phyloP scores from a whole-genome alignment of 2,329 filamentous ascomycete species.

The Neofusicoccum kwambonambiense region DNA sequence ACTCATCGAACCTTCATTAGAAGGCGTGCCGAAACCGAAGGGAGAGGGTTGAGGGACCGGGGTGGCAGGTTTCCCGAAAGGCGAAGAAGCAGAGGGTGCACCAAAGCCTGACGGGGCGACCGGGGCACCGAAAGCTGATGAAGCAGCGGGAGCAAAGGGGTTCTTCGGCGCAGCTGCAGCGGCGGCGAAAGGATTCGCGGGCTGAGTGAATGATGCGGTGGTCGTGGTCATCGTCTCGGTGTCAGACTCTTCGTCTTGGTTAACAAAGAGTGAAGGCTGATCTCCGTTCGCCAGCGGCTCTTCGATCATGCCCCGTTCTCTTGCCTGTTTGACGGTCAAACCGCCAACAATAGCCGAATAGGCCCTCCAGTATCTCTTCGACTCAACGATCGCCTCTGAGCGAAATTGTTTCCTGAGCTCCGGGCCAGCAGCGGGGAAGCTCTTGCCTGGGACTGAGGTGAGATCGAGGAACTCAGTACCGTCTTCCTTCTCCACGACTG shows the following conservation, averaged over 20 bases:
- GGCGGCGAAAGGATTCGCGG: background rate
- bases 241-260: slow-evolving; percentile 33
- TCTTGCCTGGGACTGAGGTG: slow-evolving; percentile 43
- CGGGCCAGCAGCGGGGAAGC: slow-evolving; percentile 29
- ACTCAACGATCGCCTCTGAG: slow-evolving; percentile 56
- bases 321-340: slow-evolving; percentile 53
- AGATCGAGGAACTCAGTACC: slow-evolving; percentile 54
- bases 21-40: slow-evolving; percentile 1
- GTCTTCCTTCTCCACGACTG: slow-evolving; percentile 47
- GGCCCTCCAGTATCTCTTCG: slow-evolving; percentile 56
- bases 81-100: background rate
- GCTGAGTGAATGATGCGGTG: background rate
- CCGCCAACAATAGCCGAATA: slow-evolving; percentile 59
- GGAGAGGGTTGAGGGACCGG: background rate
- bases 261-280: slow-evolving; percentile 30
- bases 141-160: background rate
- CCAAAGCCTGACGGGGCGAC: background rate
- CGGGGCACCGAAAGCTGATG: background rate
- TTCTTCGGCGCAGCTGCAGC: background rate
- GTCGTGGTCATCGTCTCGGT: background rate
- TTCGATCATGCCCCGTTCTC: slow-evolving; percentile 49
- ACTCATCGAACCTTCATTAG: background rate
- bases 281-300: slow-evolving; percentile 32
- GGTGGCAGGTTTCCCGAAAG: slow-evolving; percentile 6
- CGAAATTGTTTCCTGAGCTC: slow-evolving; percentile 50